Evolutionary conservation across 2,329 filamentous ascomycete species (phyloP).

Genomic region (Blastomyces emzantsi): DNA sequence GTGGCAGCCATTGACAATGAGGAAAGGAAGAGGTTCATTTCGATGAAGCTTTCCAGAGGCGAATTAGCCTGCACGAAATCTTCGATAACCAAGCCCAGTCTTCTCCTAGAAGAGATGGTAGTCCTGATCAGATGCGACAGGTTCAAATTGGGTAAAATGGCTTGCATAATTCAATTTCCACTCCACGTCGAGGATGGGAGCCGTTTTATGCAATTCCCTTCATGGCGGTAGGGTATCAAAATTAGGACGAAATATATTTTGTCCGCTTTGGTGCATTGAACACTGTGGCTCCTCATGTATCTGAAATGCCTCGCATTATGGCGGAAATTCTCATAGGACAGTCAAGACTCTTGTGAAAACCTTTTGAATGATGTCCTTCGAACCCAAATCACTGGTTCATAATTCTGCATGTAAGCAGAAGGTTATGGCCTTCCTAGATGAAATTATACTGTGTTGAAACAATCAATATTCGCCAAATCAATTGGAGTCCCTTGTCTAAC

Average conservation of each 20-base stretch:
- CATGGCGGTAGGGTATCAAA: background rate
- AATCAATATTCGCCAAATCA: no score
- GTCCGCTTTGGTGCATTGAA: background rate
- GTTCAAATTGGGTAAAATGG: background rate
- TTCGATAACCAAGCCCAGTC: background rate
- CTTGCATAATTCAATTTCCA: background rate
- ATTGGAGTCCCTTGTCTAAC: no score
- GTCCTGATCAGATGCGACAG: background rate
- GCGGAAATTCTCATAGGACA: background rate
- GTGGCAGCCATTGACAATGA: background rate
- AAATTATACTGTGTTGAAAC: no score
- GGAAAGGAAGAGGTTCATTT: background rate
- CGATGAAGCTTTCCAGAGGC: background rate
- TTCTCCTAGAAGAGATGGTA: background rate
- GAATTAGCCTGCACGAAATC: background rate
- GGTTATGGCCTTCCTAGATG: background rate
- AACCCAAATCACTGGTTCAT: background rate
- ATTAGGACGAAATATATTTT: background rate
- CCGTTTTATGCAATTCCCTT: background rate
- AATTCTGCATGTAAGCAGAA: background rate
- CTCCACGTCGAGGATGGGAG: background rate
- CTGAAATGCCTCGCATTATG: background rate
- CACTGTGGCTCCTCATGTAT: background rate
- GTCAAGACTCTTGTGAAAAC: background rate
- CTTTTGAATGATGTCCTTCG: background rate